phyloP scores from a whole-genome alignment of 495 filamentous ascomycete genomes.

The Apodospora peruviana region DNA sequence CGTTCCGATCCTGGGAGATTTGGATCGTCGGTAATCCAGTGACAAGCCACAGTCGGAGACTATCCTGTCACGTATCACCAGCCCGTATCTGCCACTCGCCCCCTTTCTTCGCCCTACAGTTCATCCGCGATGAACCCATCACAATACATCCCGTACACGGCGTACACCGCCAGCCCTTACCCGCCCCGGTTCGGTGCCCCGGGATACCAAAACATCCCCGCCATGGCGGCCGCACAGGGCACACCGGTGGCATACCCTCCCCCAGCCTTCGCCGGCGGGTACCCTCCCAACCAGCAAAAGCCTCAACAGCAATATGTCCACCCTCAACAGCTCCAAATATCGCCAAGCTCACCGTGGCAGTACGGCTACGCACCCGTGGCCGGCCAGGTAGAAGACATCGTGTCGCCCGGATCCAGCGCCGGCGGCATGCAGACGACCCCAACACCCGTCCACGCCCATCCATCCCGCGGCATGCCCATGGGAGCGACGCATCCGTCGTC shows the following conservation, averaged over 20 bases:
- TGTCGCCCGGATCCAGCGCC: no score
- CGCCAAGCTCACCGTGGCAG: neutral
- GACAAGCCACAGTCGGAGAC: no score
- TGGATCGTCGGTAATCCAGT: no score
- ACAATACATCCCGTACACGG: constrained; percentile 3
- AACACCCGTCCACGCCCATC: neutral
- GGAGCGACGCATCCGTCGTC: constrained; percentile 1
- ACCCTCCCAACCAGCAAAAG: neutral
- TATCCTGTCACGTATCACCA: no score
- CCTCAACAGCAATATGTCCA: neutral
- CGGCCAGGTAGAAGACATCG: neutral
- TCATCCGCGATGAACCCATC: constrained; percentile 3
- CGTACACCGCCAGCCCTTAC: neutral
- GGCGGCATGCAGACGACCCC: no score
- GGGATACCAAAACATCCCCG: neutral
- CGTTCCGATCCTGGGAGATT: no score
- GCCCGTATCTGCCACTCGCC: no score
- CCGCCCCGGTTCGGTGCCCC: neutral
- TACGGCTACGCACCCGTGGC: neutral
- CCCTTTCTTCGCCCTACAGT: no score
- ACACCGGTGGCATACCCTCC: neutral
- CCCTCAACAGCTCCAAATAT: neutral
- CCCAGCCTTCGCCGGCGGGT: no score
- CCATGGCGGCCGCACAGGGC: neutral
- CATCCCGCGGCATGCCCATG: neutral